phyloP scores from a whole-genome alignment of 805 yeast species.

The Jamesozyma rosinii region DNA sequence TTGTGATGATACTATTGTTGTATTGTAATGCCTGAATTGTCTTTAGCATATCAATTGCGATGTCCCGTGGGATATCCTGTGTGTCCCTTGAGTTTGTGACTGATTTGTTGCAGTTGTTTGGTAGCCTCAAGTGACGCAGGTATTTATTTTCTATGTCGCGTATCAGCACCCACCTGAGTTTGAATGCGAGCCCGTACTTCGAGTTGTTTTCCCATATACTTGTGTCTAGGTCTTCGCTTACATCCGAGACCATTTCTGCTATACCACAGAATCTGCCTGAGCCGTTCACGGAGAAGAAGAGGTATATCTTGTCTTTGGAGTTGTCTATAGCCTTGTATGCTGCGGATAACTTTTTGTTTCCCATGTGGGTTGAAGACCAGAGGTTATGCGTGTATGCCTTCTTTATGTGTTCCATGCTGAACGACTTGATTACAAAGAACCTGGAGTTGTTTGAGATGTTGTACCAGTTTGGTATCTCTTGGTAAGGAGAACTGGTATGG shows the following conservation, averaged over 20 bases:
- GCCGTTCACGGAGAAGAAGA: conserved; percentile 50
- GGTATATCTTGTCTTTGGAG: conserved; percentile 31
- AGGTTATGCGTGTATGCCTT: conserved; percentile 41
- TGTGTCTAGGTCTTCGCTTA: conserved; percentile 25
- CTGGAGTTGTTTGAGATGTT: conserved; percentile 5
- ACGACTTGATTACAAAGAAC: conserved; percentile 49
- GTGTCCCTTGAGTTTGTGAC: conserved; percentile 56
- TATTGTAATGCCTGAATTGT: conserved; percentile 27
- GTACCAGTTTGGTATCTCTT: background rate
- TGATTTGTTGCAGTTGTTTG: conserved; percentile 40
- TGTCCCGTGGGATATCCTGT: conserved; percentile 44
- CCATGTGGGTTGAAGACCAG: conserved; percentile 54
- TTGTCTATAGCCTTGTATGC: conserved; percentile 28
- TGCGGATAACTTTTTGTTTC: conserved; percentile 42
- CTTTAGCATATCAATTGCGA: conserved; percentile 41
- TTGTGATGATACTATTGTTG: background rate
- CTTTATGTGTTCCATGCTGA: conserved; percentile 38
- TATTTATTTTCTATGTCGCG: conserved; percentile 43
- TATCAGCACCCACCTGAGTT: conserved; percentile 44
- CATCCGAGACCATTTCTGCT: conserved; percentile 41
- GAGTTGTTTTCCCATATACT: conserved; percentile 38
- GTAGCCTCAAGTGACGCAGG: conserved; percentile 39
- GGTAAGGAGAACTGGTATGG: background rate
- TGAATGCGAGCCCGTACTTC: conserved; percentile 45
- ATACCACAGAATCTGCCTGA: conserved; percentile 52